Evolutionary conservation across 2,329 filamentous ascomycete genomes (phyloP).

Genomic region (Aspergillus eucalypticola): DNA sequence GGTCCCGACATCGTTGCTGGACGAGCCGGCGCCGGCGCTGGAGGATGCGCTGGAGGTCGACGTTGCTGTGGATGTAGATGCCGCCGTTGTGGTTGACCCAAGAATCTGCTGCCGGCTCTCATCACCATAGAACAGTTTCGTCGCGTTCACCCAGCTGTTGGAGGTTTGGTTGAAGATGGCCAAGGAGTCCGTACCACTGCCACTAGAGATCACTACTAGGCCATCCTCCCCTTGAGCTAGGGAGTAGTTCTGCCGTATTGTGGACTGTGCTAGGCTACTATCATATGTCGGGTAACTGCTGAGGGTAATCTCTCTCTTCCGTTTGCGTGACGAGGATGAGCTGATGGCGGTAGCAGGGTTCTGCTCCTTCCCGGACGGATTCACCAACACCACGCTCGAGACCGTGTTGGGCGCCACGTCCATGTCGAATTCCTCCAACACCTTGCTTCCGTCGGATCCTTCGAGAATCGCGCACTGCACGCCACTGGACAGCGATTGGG

Average conservation of each 20-base stretch:
- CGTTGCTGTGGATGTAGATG: slow-evolving; percentile 33
- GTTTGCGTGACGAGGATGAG: slow-evolving; percentile 37
- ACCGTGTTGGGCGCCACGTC: slow-evolving; percentile 72
- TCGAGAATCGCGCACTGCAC: slow-evolving; percentile 67
- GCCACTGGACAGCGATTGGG: slow-evolving; percentile 59
- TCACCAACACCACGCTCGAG: slow-evolving; percentile 66
- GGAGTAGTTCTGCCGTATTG: slow-evolving; percentile 67
- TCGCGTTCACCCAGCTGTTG: slow-evolving; percentile 78
- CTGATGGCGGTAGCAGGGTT: background rate
- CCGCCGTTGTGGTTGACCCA: slow-evolving; percentile 24
- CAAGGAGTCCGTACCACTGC: slow-evolving; percentile 65
- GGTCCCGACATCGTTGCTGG: slow-evolving; percentile 46
- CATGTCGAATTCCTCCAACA: slow-evolving; percentile 77
- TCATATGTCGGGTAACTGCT: slow-evolving; percentile 78
- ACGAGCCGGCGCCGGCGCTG: slow-evolving; percentile 33
- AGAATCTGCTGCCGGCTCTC: slow-evolving; percentile 42
- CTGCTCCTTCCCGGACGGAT: slow-evolving; percentile 53
- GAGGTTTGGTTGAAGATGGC: slow-evolving; percentile 73
- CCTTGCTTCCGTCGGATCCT: slow-evolving; percentile 74
- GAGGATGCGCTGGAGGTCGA: slow-evolving; percentile 26
- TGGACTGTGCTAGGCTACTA: slow-evolving; percentile 66
- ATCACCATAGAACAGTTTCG: slow-evolving; percentile 58
- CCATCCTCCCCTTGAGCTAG: slow-evolving; percentile 67
- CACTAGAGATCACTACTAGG: slow-evolving; percentile 76
- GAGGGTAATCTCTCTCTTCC: slow-evolving; percentile 58